Evolutionary conservation across 179 eudicot genomes (phyloP).

Genomic region (Patellifolia procumbens): DNA sequence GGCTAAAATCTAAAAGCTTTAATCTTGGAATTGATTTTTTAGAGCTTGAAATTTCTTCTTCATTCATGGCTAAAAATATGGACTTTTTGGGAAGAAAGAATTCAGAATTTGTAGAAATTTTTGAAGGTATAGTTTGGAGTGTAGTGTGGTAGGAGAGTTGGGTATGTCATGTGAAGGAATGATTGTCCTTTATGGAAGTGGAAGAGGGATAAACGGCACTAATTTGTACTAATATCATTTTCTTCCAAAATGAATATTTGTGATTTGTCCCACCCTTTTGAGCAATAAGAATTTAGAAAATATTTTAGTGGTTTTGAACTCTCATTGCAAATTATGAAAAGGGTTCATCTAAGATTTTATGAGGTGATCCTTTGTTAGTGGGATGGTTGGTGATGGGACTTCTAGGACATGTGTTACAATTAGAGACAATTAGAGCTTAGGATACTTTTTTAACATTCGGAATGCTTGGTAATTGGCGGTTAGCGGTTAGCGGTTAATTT

Average conservation of each 20-base stretch:
- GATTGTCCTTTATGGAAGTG: constrained; percentile 21
- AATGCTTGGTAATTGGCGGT: too few species aligned
- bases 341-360: not conserved
- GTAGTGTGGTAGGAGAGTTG: constrained; percentile 8
- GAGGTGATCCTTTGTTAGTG: constrained; percentile 6
- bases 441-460: too few species aligned
- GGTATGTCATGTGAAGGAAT: constrained; percentile 22
- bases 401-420: constrained; percentile 3
- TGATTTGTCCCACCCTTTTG: not conserved
- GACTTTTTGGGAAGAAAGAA: not conserved
- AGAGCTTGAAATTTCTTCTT: constrained; percentile 10
- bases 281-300: not conserved
- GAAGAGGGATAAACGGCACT: not conserved
- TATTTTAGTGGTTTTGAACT: not conserved
- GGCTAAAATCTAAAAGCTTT: constrained; percentile 57
- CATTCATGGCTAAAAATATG: constrained; percentile 12
- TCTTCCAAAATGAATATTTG: constrained; percentile 17
- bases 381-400: constrained; percentile 31
- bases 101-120: not conserved
- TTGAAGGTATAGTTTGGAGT: constrained; percentile 17
- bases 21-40: constrained; percentile 32
- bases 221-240: constrained; percentile 18
- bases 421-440: not conserved
- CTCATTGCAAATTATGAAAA: too few species aligned
- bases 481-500: too few species aligned